Percentiles rank a stretch among this genome's conserved stretches.
Conservation (phyloP, 2,329 filamentous ascomycete species). For the Fusarium verticillioides region DNA sequence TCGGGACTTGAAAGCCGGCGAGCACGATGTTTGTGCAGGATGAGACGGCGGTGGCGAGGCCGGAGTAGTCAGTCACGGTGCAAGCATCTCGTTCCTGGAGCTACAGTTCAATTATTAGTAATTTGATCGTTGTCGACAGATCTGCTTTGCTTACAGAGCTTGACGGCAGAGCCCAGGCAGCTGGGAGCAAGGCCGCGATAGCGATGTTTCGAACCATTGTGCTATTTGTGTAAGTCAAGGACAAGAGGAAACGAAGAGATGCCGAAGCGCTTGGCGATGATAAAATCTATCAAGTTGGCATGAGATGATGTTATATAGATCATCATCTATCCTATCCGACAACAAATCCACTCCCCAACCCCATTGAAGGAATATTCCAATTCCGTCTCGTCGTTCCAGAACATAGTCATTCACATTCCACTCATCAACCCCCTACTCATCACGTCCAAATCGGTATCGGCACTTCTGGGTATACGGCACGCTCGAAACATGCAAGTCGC, state of each 20-base stretch:
- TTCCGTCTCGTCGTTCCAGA: neutral
- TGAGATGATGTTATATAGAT: neutral
- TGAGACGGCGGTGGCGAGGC: neutral
- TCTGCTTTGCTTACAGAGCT: neutral
- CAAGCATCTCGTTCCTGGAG: neutral
- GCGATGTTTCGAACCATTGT: neutral
- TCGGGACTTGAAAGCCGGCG: conserved; percentile 13
- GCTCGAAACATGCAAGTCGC: neutral
- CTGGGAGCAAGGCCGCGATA: neutral
- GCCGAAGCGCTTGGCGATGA: rapidly evolving
- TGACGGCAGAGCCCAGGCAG: neutral
- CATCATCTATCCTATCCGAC: too few species aligned
- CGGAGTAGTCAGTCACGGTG: neutral
- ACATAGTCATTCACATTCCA: neutral
- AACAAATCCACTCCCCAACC: rapidly evolving
- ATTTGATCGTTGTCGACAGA: rapidly evolving
- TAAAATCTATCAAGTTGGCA: rapidly evolving
- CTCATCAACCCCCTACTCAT: neutral
- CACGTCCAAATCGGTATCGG: neutral
- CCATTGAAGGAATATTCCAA: neutral
- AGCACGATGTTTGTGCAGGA: conserved; percentile 22
- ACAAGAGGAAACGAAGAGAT: too few species aligned
- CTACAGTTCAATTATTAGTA: neutral
- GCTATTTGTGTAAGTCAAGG: neutral
- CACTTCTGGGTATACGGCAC: neutral